Conservation (phyloP, 129 eudicot species). For the Oenanthe sinensis region DNA sequence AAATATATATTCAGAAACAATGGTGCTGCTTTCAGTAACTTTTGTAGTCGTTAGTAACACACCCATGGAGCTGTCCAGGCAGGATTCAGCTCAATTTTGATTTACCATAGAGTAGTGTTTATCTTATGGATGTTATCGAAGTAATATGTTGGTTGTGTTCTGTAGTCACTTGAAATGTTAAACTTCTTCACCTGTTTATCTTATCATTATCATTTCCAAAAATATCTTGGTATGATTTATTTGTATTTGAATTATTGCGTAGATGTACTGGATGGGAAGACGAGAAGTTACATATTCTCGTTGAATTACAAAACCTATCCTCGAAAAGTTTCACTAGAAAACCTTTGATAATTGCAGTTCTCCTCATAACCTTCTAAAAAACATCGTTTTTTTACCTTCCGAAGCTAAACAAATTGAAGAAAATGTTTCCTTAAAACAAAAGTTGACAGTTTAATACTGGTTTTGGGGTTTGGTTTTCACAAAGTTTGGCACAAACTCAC, state of each 20-base stretch:
- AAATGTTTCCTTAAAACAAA: no score
- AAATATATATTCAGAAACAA: not conserved
- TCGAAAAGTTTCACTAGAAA: not conserved
- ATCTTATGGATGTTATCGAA: not conserved
- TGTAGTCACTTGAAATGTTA: not conserved
- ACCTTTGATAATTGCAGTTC: no score
- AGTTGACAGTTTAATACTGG: no score
- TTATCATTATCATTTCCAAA: not conserved
- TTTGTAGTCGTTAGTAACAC: not conserved
- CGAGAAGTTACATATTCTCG: no score
- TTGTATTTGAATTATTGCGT: not conserved
- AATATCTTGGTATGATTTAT: not conserved
- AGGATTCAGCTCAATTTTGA: slow-evolving; percentile 10
- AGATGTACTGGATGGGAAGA: not conserved
- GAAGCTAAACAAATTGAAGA: no score
- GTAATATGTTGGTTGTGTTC: not conserved
- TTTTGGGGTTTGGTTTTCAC: no score
- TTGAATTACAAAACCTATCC: not conserved
- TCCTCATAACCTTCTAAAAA: no score
- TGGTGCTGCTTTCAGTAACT: not conserved
- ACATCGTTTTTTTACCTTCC: no score
- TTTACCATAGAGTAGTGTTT: not conserved
- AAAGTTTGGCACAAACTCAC: no score
- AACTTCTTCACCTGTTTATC: not conserved
- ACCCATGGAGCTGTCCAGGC: not conserved